Evolutionary conservation across 805 yeast genomes (phyloP).

Genomic region (Barnettozyma sp.): DNA sequence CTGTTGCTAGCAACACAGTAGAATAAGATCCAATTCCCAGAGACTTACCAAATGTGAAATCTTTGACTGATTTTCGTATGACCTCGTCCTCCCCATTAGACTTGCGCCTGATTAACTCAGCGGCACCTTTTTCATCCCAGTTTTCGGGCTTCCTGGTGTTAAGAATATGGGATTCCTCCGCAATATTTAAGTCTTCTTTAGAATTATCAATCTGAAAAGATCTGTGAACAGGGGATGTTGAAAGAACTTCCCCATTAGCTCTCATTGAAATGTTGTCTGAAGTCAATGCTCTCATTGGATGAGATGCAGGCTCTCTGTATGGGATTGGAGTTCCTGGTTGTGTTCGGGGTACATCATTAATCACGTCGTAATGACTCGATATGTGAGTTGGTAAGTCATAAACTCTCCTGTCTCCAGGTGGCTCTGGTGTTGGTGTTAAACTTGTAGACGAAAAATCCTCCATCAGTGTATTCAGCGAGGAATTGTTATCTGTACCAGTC

Average conservation of each 20-base stretch:
- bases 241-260: slow-evolving; percentile 5
- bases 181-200: slow-evolving; percentile 6
- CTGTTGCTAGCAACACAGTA: slow-evolving; percentile 83
- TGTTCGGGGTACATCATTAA: slow-evolving; percentile 7
- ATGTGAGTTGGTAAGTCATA: slow-evolving; percentile 23
- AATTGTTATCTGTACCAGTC: slow-evolving; percentile 8
- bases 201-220: not conserved
- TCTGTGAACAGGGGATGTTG: slow-evolving; percentile 4
- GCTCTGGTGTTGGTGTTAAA: slow-evolving; percentile 3
- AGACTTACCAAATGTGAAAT: slow-evolving; percentile 80
- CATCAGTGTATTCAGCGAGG: slow-evolving; percentile 18
- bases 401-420: not conserved
- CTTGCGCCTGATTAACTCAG: slow-evolving; percentile 41
- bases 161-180: slow-evolving; percentile 3
- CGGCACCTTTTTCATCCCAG: slow-evolving; percentile 40
- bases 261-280: slow-evolving; percentile 13
- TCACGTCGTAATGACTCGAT: slow-evolving; percentile 18
- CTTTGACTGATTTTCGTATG: slow-evolving; percentile 58
- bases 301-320: slow-evolving; percentile 20
- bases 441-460: slow-evolving; percentile 8
- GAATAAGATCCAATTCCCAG: slow-evolving; percentile 97
- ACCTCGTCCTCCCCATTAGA: slow-evolving; percentile 49
- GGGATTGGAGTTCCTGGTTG: slow-evolving; percentile 24
- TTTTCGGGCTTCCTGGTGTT: slow-evolving; percentile 3
- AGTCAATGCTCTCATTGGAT: slow-evolving; percentile 24